Evolutionary conservation across 805 yeast genomes (phyloP).

Genomic region (Cyberlindnera petersonii): DNA sequence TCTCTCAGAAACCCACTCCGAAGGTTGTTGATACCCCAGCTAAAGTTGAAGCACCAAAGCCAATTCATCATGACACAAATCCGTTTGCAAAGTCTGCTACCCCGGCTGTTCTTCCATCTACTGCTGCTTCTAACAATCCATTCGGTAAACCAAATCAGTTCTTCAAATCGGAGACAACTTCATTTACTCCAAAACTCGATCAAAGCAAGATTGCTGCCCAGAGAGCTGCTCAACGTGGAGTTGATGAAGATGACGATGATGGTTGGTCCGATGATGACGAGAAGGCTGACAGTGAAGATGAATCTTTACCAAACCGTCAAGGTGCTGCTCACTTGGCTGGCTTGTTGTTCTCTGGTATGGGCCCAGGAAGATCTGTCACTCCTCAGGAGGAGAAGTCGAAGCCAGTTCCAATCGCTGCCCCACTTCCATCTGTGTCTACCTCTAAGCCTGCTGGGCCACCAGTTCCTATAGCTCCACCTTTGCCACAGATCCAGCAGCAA

Average conservation of each 20-base stretch:
- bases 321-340: constrained; percentile 30
- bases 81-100: constrained; percentile 23
- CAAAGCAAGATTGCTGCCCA: constrained; percentile 62
- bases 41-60: constrained; percentile 6
- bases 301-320: constrained; percentile 30
- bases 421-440: constrained; percentile 22
- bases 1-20: constrained; percentile 19
- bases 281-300: constrained; percentile 31
- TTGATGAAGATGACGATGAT: constrained; percentile 31
- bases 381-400: constrained; percentile 22
- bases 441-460: constrained; percentile 17
- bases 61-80: constrained; percentile 23
- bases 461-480: constrained; percentile 11
- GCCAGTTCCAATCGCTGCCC: constrained; percentile 27
- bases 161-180: constrained; percentile 22
- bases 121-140: constrained; percentile 41
- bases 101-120: constrained; percentile 11
- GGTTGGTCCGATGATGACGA: constrained; percentile 34
- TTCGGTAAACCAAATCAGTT: constrained; percentile 48
- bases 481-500: constrained; percentile 6
- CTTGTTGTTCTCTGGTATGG: constrained; percentile 26
- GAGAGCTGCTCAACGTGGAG: constrained; percentile 63
- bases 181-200: constrained; percentile 38
- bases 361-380: constrained; percentile 22
- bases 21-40: constrained; percentile 15